Base-by-base conservation (phyloP, 768 basidiomycete species). In the Pleurotus pulmonarius region DNA sequence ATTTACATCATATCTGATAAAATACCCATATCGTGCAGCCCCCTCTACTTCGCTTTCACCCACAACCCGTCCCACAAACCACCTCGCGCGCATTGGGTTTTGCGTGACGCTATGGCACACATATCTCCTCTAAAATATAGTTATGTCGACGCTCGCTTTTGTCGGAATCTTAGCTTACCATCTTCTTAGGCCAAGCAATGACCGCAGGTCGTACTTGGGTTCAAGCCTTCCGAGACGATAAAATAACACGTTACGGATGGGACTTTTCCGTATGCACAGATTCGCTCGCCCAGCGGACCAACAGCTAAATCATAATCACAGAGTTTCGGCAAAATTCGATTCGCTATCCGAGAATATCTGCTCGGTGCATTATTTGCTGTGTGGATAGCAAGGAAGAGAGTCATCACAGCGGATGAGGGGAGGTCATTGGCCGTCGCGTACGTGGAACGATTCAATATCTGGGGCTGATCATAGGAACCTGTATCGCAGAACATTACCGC, bases 131-230 rank as follows among this genome's bases (percentile, higher is more conserved):
- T 43, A 20, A 43, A 43, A n/a, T 43, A n/a, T 13, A 43, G 41
- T 43, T 43, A 43, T 13, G 41, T 43, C 20, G 41, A n/a, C 20
- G 15, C n/a, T 43, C 41, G 7, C 41, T 16, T 43, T 7, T 43
- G 3, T 43, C 41, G n/a, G 15, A n/a, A 43, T 20, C 15, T 13
- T n/a, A n/a, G 41, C 20, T 43, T n/a, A n/a, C 41, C 41, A 4
- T 43, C 1, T n/a, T 18, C 41, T 15, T 52, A 52, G 51, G 38
- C 18, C 51, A 40, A 18, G 37, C 18, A 15, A 52, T 52, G 51
- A 52, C 51, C 6, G 51, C 51, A n/a, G 51, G 51, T 12, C 51
- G 51, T 39, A 52, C 51, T n/a, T 52, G 51, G 51, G 20, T 52
- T 20, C 15, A 41, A 20, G 51, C 51, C 12, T 52, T 52, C 51